phyloP scores from a whole-genome alignment of 768 basidiomycete species.

The Butyriboletus loyo region DNA sequence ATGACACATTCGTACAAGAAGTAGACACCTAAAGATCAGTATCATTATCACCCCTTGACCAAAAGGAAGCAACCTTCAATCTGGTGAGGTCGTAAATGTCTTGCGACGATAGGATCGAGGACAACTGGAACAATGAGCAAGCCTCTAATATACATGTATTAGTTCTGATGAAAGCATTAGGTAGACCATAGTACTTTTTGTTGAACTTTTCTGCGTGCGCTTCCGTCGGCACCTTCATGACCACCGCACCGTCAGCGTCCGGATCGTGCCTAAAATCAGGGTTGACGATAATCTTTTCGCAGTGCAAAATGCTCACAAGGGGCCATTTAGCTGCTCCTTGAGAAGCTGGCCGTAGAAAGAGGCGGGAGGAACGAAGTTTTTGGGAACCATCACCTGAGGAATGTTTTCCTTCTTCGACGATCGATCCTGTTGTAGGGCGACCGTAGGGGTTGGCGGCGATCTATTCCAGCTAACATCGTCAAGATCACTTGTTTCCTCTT shows the following conservation, averaged over 20 bases:
- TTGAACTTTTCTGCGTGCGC: slow-evolving; percentile 67
- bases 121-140: slow-evolving; percentile 76
- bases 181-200: slow-evolving; percentile 50
- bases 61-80: slow-evolving; percentile 58
- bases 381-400: slow-evolving; percentile 9
- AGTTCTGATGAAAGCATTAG: not conserved
- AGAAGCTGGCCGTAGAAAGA: slow-evolving; percentile 58
- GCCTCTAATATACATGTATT: slow-evolving; percentile 40
- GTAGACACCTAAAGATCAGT: slow-evolving; percentile 52
- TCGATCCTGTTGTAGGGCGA: not conserved
- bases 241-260: slow-evolving; percentile 67
- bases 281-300: not conserved
- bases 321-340: slow-evolving; percentile 27
- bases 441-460: slow-evolving; percentile 14
- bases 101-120: slow-evolving; percentile 79
- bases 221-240: slow-evolving; percentile 77
- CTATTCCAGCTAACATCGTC: slow-evolving; percentile 14
- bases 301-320: slow-evolving; percentile 14
- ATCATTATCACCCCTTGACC: not conserved
- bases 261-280: slow-evolving; percentile 66
- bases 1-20: slow-evolving; percentile 97
- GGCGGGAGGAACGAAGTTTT: slow-evolving; percentile 47
- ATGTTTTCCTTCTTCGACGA: slow-evolving; percentile 22
- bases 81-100: slow-evolving; percentile 84
- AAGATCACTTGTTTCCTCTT: slow-evolving; percentile 25